Evolutionary conservation across 1,139 yeast species (phyloP).

Genomic region (Protomyces inouyei): DNA sequence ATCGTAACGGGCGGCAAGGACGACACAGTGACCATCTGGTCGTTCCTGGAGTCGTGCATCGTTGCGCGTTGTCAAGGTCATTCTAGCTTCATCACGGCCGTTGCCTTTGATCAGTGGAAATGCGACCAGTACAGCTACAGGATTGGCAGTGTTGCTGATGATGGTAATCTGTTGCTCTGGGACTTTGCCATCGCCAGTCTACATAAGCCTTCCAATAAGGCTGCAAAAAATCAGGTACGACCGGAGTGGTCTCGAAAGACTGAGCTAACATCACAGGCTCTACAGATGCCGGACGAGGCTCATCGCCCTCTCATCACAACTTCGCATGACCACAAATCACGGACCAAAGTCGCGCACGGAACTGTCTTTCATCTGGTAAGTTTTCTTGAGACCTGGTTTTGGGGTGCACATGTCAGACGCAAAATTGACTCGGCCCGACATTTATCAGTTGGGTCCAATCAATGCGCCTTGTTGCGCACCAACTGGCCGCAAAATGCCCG

Average conservation of each 20-base stretch:
- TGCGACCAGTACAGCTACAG: slow-evolving; percentile 47
- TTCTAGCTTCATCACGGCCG: slow-evolving; percentile 55
- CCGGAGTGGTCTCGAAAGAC: background rate
- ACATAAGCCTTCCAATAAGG: slow-evolving; percentile 35
- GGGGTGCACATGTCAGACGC: too few species aligned
- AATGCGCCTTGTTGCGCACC: too few species aligned
- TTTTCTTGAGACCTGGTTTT: background rate
- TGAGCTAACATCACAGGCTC: slow-evolving; percentile 10
- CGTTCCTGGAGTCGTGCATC: slow-evolving; percentile 35
- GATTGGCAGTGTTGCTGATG: slow-evolving; percentile 64
- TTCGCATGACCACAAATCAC: background rate
- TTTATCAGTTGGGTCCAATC: too few species aligned
- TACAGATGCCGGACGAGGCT: slow-evolving; percentile 27
- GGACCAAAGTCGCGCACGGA: slow-evolving; percentile 27
- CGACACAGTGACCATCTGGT: slow-evolving; percentile 42
- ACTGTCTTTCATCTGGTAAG: slow-evolving; percentile 31
- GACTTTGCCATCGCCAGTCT: slow-evolving; percentile 65
- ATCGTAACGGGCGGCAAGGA: slow-evolving; percentile 53
- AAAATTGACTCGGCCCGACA: background rate
- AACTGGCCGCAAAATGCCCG: too few species aligned
- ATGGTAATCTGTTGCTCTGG: slow-evolving; percentile 64
- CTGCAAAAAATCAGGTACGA: slow-evolving; percentile 5
- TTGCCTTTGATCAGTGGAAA: slow-evolving; percentile 46
- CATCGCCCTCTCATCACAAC: slow-evolving; percentile 12
- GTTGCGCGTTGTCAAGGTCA: slow-evolving; percentile 58